These are phyloP conservation scores for Petunia secreta DNA, from an alignment of 257 asterid species.

Conservation along the genomic window DNA sequence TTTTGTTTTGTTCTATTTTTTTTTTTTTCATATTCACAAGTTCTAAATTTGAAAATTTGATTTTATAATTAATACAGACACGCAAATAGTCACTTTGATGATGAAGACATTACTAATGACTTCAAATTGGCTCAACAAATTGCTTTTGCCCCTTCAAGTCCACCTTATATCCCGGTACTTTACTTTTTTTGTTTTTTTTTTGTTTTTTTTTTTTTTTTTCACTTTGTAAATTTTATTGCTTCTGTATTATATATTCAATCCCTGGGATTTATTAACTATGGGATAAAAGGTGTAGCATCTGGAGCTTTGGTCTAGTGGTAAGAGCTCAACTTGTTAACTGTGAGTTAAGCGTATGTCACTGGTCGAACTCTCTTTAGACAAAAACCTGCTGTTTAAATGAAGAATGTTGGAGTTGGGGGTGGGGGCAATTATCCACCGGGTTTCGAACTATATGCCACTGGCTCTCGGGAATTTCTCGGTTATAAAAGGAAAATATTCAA, in stretches of 20 bases:
- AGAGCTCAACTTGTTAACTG: too few species aligned
- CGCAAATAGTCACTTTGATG: constrained; percentile 45
- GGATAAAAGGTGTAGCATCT: too few species aligned
- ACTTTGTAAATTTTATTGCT: not conserved
- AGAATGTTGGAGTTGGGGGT: too few species aligned
- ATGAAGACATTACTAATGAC: constrained; percentile 41
- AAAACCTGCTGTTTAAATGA: too few species aligned
- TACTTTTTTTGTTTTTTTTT: not conserved
- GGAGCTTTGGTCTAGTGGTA: too few species aligned
- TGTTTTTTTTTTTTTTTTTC: not conserved
- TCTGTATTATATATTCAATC: not conserved
- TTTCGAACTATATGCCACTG: too few species aligned
- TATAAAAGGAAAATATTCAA: not conserved
- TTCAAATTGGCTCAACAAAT: constrained; percentile 40
- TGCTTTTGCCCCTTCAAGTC: constrained; percentile 29
- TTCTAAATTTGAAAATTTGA: not conserved
- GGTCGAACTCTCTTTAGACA: too few species aligned
- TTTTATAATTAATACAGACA: constrained; percentile 35
- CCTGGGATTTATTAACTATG: not conserved
- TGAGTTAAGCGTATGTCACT: too few species aligned
- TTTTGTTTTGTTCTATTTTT: not conserved
- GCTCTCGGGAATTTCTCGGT: not conserved
- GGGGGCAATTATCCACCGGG: too few species aligned
- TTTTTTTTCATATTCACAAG: not conserved
- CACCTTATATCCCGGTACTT: constrained; percentile 28